These are phyloP conservation scores for Cenococcum geophilum DNA, from an alignment of 495 filamentous ascomycete genomes.

Conservation along the genomic window DNA sequence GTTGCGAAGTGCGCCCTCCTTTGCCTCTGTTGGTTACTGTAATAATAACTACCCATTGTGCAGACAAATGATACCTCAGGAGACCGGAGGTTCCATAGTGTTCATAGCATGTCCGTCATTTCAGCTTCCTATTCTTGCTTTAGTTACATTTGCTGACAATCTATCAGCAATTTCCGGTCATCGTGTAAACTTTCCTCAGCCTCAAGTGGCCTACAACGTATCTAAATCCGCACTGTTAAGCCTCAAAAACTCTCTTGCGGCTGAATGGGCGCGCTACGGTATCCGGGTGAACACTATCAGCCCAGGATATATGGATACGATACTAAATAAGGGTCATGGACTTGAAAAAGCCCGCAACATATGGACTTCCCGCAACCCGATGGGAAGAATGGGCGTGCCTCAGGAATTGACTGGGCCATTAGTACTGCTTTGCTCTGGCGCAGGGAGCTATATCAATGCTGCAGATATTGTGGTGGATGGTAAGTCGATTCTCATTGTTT, in stretches of 20 bases:
- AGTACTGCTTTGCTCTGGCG: slow-evolving; percentile 56
- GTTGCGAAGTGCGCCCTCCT: slow-evolving; percentile 48
- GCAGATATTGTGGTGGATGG: slow-evolving; percentile 56
- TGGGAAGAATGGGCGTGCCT: slow-evolving; percentile 62
- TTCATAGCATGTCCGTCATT: slow-evolving; percentile 48
- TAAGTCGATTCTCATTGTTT: background rate
- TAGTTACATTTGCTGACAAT: background rate
- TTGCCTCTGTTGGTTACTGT: no score
- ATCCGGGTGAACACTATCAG: slow-evolving; percentile 65
- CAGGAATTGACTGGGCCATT: slow-evolving; percentile 62
- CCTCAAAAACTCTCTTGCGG: slow-evolving; percentile 56
- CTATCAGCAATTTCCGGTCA: slow-evolving; percentile 56
- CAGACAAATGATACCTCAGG: slow-evolving; percentile 32
- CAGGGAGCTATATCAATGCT: slow-evolving; percentile 65
- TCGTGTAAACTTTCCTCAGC: slow-evolving; percentile 61
- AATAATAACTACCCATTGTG: no score
- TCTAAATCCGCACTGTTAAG: slow-evolving; percentile 59
- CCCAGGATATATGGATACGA: slow-evolving; percentile 76
- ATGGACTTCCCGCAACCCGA: slow-evolving; percentile 59
- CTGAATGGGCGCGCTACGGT: slow-evolving; percentile 57
- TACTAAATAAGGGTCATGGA: slow-evolving; percentile 62
- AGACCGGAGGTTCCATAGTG: slow-evolving; percentile 55
- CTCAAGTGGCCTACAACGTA: slow-evolving; percentile 64
- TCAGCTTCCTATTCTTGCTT: background rate
- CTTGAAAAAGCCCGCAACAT: slow-evolving; percentile 48